Evolutionary conservation across 192 early-diverging fungal genomes (phyloP).

Genomic region (Powellomyces hirtus): DNA sequence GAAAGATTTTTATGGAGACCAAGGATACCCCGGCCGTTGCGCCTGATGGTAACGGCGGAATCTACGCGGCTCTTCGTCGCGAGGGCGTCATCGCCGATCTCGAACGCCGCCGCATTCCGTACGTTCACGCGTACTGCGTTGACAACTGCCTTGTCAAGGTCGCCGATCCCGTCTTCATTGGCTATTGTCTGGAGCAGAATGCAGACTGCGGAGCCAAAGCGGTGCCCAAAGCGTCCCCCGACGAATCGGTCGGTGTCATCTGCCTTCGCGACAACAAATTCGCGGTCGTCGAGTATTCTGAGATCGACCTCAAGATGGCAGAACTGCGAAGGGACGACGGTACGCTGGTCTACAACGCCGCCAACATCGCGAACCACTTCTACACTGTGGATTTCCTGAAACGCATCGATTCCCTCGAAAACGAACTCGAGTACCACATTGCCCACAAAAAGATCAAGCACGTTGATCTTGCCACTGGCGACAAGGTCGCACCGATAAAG

Average conservation of each 20-base stretch:
- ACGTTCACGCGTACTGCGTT: slow-evolving; percentile 93
- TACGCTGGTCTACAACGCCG: slow-evolving; percentile 81
- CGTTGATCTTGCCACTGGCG: slow-evolving; percentile 74
- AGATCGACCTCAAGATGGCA: slow-evolving; percentile 79
- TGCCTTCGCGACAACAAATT: slow-evolving; percentile 80
- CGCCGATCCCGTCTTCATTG: slow-evolving; percentile 94
- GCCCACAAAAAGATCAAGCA: slow-evolving; percentile 98
- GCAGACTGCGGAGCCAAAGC: slow-evolving; percentile 95
- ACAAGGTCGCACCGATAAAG: slow-evolving; percentile 64
- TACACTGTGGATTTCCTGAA: slow-evolving; percentile 90
- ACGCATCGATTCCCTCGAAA: slow-evolving; percentile 79
- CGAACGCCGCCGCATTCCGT: slow-evolving; percentile 77
- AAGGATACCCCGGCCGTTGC: slow-evolving; percentile 57
- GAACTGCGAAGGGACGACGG: slow-evolving; percentile 64
- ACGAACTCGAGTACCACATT: slow-evolving; percentile 89
- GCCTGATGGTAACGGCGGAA: slow-evolving; percentile 81
- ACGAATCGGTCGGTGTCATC: slow-evolving; percentile 94
- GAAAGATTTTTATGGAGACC: slow-evolving; percentile 88
- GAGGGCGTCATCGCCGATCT: slow-evolving; percentile 82
- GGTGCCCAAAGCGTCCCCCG: slow-evolving; percentile 81
- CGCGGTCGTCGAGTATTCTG: slow-evolving; percentile 95
- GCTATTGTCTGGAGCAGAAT: slow-evolving; percentile 83
- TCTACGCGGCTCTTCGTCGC: slow-evolving; percentile 87
- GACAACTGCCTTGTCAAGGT: slow-evolving; percentile 98
- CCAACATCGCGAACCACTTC: slow-evolving; percentile 99